Percentiles rank a stretch among this genome's conserved stretches.
These are phyloP conservation scores for Candida saitoana DNA, from an alignment of 805 yeast species.

Conservation along the genomic window DNA sequence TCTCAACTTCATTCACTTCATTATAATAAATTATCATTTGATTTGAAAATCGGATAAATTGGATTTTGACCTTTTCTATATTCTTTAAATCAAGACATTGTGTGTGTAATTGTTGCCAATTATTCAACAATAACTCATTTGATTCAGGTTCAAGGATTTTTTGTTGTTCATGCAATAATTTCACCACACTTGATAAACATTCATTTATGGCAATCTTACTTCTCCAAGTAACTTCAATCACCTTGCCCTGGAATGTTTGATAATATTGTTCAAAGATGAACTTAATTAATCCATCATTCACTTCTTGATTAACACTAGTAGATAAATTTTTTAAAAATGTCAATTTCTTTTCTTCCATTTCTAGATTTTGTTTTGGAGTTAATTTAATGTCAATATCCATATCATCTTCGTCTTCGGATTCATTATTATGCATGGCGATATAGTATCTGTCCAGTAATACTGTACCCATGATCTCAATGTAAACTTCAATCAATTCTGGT, in stretches of 20 bases:
- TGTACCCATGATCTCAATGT: constrained; percentile 30
- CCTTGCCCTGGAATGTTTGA: constrained; percentile 19
- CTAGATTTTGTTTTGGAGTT: constrained; percentile 40
- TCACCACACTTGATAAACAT: constrained; percentile 23
- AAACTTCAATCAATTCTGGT: constrained; percentile 31
- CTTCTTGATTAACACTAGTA: constrained; percentile 19
- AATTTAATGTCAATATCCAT: constrained; percentile 17
- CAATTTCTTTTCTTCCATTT: constrained; percentile 46
- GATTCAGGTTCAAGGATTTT: constrained; percentile 7
- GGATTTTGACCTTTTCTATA: constrained; percentile 59
- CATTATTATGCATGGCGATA: constrained; percentile 27
- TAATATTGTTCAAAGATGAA: constrained; percentile 26
- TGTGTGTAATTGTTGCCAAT: constrained; percentile 20
- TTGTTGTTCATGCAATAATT: constrained; percentile 8
- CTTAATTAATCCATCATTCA: constrained; percentile 16
- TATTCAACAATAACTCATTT: constrained; percentile 15
- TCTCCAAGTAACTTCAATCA: constrained; percentile 55
- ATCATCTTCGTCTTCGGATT: constrained; percentile 22
- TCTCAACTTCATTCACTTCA: constrained; percentile 10
- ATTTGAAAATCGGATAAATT: constrained; percentile 34
- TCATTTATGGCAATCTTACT: constrained; percentile 48
- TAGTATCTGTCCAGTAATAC: constrained; percentile 38
- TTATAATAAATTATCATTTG: constrained; percentile 16
- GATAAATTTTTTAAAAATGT: constrained; percentile 33
- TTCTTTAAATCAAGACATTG: constrained; percentile 35